A percentile compares a stretch with the other conserved stretches of the same genome.
phyloP scores from a whole-genome alignment of 1,284 basidiomycete genomes.

The Malassezia sympodialis region DNA sequence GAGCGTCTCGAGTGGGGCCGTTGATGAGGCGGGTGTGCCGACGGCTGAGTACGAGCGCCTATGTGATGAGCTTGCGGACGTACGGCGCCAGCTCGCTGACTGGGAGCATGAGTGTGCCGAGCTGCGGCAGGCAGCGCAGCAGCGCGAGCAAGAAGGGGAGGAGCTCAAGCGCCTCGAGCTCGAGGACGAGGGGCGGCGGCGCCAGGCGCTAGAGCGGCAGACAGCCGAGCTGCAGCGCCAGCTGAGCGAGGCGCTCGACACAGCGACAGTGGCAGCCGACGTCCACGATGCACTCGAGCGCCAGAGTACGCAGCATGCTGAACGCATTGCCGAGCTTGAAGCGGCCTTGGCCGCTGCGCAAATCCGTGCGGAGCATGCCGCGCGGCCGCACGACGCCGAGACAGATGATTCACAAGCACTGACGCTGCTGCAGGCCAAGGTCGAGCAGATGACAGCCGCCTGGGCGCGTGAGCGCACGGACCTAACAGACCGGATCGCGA shows the following conservation, averaged over 20 bases:
- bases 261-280: slow-evolving; percentile 48
- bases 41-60: slow-evolving; percentile 42
- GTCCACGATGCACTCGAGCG: slow-evolving; percentile 51
- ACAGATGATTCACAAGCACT: not conserved
- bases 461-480: slow-evolving; percentile 29
- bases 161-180: slow-evolving; percentile 30
- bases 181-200: slow-evolving; percentile 35
- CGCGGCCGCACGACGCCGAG: slow-evolving; percentile 1
- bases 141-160: slow-evolving; percentile 52
- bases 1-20: slow-evolving; percentile 9
- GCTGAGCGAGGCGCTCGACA: slow-evolving; percentile 40
- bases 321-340: slow-evolving; percentile 14
- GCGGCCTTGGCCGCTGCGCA: slow-evolving; percentile 6
- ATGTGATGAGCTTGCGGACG: slow-evolving; percentile 32
- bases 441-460: slow-evolving; percentile 32
- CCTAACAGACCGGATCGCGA: slow-evolving; percentile 58
- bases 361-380: slow-evolving; percentile 1
- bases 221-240: slow-evolving; percentile 22
- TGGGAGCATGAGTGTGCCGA: slow-evolving; percentile 50
- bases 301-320: slow-evolving; percentile 52
- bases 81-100: not conserved
- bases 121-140: slow-evolving; percentile 53
- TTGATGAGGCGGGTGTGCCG: slow-evolving; percentile 26
- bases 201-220: slow-evolving; percentile 27
- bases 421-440: slow-evolving; percentile 20